Evolutionary conservation across 148 eudicot genomes (phyloP).

Genomic region (Fagopyrum esculentum): DNA sequence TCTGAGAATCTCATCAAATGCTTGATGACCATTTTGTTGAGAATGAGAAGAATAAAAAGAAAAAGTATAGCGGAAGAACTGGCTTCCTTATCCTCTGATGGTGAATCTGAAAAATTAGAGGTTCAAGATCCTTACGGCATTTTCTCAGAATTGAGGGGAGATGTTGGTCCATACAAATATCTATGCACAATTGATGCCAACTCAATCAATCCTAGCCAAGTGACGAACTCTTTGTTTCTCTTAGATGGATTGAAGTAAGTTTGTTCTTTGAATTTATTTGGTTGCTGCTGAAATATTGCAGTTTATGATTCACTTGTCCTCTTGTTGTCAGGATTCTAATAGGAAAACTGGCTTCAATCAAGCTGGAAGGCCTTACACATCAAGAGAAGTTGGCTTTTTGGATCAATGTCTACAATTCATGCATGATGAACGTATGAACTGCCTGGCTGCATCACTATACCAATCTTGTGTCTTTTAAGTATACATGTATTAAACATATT

Average conservation of each 20-base stretch:
- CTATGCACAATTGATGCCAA: constrained; percentile 39
- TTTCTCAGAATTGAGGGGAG: constrained; percentile 37
- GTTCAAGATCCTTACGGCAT: constrained; percentile 62
- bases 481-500: not conserved
- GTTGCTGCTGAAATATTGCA: not conserved
- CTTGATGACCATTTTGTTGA: constrained; percentile 42
- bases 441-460: not conserved
- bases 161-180: constrained; percentile 56
- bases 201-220: constrained; percentile 38
- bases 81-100: constrained; percentile 25
- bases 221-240: constrained; percentile 31
- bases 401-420: constrained; percentile 77
- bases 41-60: constrained; percentile 40
- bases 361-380: constrained; percentile 48
- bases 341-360: constrained; percentile 38
- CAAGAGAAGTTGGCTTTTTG: constrained; percentile 81
- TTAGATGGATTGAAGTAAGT: constrained; percentile 48
- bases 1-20: constrained; percentile 52
- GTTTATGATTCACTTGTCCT: not conserved
- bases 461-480: not conserved
- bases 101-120: constrained; percentile 22
- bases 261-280: not conserved
- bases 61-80: constrained; percentile 25
- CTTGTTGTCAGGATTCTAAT: constrained; percentile 38
- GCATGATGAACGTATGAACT: constrained; percentile 73